These are phyloP conservation scores for Leccinum subfulvum DNA, from an alignment of 1,284 basidiomycete species.

Conservation along the genomic window DNA sequence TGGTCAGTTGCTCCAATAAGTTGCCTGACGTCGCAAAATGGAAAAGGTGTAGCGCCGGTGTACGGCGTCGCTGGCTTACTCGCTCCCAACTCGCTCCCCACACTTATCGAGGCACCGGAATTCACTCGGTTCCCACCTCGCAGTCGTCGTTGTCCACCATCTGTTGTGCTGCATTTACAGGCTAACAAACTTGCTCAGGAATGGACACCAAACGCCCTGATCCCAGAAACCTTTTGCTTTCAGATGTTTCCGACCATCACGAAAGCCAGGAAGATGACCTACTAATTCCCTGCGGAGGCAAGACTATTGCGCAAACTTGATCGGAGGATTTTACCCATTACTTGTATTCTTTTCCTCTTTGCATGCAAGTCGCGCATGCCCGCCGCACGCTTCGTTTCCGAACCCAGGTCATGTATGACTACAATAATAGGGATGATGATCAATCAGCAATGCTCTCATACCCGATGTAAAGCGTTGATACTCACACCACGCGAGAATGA, in stretches of 20 bases:
- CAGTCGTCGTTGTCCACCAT: background rate
- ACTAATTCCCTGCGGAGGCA: no score
- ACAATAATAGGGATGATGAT: background rate
- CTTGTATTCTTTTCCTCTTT: no score
- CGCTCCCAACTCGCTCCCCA: background rate
- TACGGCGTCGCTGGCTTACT: background rate
- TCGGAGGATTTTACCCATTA: no score
- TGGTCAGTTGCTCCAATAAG: no score
- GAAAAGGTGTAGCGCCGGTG: background rate
- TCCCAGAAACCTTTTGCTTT: slow-evolving; percentile 3
- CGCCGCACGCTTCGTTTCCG: slow-evolving; percentile 73
- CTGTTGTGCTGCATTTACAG: background rate
- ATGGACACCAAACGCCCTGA: slow-evolving; percentile 23
- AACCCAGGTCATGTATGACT: slow-evolving; percentile 75
- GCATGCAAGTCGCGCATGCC: slow-evolving; percentile 44
- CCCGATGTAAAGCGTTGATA: slow-evolving; percentile 6
- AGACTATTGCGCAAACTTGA: no score
- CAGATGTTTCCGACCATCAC: slow-evolving; percentile 1
- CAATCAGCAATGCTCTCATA: background rate
- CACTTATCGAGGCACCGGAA: background rate
- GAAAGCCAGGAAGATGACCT: no score
- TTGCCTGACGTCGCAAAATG: background rate
- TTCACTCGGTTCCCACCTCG: background rate
- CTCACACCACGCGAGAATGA: slow-evolving; percentile 74
- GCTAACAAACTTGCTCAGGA: background rate